Conservation (phyloP, 2,329 filamentous ascomycete species). For the Trichoderma sp. region DNA sequence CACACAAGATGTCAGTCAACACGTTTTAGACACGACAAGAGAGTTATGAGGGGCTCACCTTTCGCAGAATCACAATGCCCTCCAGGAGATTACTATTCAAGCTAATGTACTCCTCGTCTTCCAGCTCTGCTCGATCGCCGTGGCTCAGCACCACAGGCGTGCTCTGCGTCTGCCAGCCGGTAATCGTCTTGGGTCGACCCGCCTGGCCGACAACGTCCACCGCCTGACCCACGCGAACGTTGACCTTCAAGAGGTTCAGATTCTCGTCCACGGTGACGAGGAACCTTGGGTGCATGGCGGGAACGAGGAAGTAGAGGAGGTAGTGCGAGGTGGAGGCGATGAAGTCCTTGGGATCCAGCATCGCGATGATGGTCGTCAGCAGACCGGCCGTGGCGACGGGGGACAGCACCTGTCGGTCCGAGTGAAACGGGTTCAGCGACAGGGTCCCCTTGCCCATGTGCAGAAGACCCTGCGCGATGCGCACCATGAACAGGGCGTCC, state of each 20-base stretch:
- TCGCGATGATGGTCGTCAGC: conserved; percentile 83
- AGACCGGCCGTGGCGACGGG: conserved; percentile 87
- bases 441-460: conserved; percentile 99
- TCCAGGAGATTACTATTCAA: conserved; percentile 82
- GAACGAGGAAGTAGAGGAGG: conserved; percentile 94
- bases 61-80: conserved; percentile 92
- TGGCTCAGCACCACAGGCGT: conserved; percentile 95
- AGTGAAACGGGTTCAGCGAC: conserved; percentile 97
- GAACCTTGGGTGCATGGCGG: conserved; percentile 96
- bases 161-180: conserved; percentile 98
- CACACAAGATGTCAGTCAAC: not conserved
- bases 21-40: not conserved
- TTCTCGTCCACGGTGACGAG: conserved; percentile 94
- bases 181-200: conserved; percentile 97
- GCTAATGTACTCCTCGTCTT: conserved; percentile 96
- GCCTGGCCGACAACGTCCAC: conserved; percentile 98
- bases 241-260: conserved; percentile 89
- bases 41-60: conserved; percentile 62
- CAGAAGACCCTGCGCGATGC: conserved; percentile 93
- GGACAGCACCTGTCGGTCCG: conserved; percentile 92
- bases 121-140: conserved; percentile 92
- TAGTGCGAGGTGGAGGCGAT: conserved; percentile 74
- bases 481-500: conserved; percentile 97
- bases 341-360: conserved; percentile 94
- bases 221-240: conserved; percentile 95